Conservation (phyloP, 225 moss, liverwort and hornwort genomes). For the Neckera pumila region DNA sequence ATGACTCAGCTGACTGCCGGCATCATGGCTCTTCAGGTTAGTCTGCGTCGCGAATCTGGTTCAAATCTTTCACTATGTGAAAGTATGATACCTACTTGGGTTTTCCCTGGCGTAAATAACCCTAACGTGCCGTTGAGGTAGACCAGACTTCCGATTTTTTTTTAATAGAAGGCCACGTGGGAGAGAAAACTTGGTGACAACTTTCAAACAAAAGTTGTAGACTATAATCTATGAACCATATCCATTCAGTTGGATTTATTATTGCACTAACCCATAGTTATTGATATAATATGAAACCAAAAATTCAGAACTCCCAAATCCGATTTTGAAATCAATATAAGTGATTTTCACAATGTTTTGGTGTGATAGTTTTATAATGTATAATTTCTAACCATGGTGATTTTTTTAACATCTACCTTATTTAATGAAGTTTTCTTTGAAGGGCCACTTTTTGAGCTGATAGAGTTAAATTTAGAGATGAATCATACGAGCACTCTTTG, state of each 20-base stretch:
- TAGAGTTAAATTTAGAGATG: neutral
- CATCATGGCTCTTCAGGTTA: constrained; percentile 64
- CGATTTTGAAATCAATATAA: neutral
- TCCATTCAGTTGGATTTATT: neutral
- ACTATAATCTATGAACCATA: neutral
- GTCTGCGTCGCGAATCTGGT: neutral
- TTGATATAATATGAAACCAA: neutral
- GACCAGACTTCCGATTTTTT: neutral
- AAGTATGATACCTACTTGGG: neutral
- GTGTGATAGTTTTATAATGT: neutral
- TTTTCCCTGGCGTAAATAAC: neutral
- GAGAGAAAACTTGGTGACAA: neutral
- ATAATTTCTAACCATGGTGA: neutral
- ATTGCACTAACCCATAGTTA: neutral
- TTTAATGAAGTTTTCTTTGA: neutral
- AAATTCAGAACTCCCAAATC: neutral
- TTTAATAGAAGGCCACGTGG: neutral
- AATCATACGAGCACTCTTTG: neutral
- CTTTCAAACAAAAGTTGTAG: neutral
- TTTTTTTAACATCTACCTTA: neutral
- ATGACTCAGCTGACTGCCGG: constrained; percentile 77
- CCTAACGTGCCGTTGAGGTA: neutral
- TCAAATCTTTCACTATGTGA: neutral
- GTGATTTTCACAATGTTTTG: neutral
- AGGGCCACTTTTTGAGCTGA: neutral